Evolutionary conservation across 78 protist genomes (phyloP).

Genomic region (Pigoraptor vietnamica): DNA sequence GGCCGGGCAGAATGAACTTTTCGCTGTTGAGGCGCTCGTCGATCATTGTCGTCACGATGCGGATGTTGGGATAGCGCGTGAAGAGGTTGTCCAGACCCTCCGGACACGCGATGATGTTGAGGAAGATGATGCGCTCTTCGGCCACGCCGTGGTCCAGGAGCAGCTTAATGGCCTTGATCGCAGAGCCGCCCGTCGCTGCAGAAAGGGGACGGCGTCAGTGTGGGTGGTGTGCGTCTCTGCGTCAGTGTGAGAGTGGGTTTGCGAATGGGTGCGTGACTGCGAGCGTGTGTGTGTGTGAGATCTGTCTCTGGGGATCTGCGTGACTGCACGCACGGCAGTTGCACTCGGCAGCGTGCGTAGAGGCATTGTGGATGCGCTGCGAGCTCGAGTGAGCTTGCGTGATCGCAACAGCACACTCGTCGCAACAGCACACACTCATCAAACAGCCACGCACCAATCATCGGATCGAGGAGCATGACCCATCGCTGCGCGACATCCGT

Average conservation of each 20-base stretch:
- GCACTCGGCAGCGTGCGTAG: too few species aligned
- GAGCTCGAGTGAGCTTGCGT: too few species aligned
- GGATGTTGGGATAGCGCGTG: neutral
- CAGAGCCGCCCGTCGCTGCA: conserved; percentile 7
- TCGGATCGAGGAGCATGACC: neutral
- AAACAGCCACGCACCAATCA: too few species aligned
- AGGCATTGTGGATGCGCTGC: too few species aligned
- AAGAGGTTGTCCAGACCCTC: conserved; percentile 37
- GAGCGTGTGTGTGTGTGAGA: neutral
- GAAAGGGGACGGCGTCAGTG: neutral
- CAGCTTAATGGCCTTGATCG: neutral
- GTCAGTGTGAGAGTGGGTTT: neutral
- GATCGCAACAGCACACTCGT: too few species aligned
- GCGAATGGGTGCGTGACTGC: neutral
- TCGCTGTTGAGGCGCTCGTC: conserved; percentile 29
- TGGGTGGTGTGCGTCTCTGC: neutral
- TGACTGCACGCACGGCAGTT: too few species aligned
- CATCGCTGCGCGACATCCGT: neutral
- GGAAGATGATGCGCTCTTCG: conserved; percentile 44
- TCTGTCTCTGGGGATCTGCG: too few species aligned
- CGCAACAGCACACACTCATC: neutral
- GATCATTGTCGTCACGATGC: neutral
- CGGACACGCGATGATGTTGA: conserved; percentile 44
- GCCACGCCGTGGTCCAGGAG: conserved; percentile 27
- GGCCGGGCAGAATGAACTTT: conserved; percentile 56